Percentiles rank a stretch among this genome's conserved stretches.
These are phyloP conservation scores for Kodamaea fukazawae DNA, from an alignment of 805 yeast species.

Conservation along the genomic window DNA sequence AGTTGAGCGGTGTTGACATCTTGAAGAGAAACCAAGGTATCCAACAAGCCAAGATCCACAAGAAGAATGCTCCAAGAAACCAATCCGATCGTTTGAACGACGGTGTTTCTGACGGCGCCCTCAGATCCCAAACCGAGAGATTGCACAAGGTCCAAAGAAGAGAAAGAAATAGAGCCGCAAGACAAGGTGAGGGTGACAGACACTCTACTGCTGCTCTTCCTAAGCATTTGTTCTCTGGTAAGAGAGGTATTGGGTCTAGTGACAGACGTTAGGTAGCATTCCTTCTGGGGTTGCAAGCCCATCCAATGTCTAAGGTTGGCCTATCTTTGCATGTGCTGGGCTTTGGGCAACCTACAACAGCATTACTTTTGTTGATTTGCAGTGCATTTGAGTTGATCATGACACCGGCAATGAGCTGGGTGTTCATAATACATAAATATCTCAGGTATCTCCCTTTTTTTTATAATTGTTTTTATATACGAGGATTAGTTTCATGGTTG, in stretches of 20 bases:
- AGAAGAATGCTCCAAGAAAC: constrained; percentile 46
- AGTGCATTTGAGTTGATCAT: background rate
- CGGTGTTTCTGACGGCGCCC: constrained; percentile 79
- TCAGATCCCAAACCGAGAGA: constrained; percentile 82
- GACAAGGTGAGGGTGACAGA: constrained; percentile 96
- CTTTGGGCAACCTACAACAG: no score
- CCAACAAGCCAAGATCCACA: constrained; percentile 40
- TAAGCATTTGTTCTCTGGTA: constrained; percentile 93
- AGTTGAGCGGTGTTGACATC: constrained; percentile 74
- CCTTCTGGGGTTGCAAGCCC: background rate
- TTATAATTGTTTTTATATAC: background rate
- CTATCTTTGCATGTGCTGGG: no score
- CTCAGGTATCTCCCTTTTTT: background rate
- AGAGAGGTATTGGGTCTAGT: constrained; percentile 92
- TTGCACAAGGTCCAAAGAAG: constrained; percentile 87
- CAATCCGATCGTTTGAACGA: constrained; percentile 82
- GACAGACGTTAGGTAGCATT: constrained; percentile 67
- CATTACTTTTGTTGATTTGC: no score
- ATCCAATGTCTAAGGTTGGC: no score
- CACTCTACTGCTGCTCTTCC: constrained; percentile 82
- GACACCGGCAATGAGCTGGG: no score
- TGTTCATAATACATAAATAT: no score
- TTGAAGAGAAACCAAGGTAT: constrained; percentile 55
- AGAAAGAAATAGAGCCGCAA: constrained; percentile 87
- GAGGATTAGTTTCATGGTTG: no score